These are phyloP conservation scores for Rosa rugosa DNA, from an alignment of 306 rosid species.

Conservation along the genomic window DNA sequence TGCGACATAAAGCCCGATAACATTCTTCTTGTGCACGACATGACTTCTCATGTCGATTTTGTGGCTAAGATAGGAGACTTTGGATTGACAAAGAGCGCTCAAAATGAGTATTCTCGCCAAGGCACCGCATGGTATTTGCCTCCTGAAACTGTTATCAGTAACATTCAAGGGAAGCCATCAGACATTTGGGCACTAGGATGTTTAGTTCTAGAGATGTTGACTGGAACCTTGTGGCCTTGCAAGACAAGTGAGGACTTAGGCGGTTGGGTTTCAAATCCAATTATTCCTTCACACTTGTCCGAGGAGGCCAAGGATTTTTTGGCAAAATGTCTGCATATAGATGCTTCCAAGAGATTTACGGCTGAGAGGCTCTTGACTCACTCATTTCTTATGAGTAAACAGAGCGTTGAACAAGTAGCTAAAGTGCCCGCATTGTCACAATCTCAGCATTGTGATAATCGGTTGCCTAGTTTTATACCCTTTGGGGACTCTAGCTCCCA, in stretches of 20 bases:
- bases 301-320: conserved; percentile 8
- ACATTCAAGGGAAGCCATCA: neutral
- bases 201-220: conserved; percentile 9
- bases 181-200: conserved; percentile 15
- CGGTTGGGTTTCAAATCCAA: neutral
- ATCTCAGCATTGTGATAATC: neutral
- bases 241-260: neutral
- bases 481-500: neutral
- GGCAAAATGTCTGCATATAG: neutral
- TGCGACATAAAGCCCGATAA: neutral
- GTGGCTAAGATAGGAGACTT: conserved; percentile 10
- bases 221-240: neutral
- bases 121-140: neutral
- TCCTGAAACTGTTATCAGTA: neutral
- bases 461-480: neutral
- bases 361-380: neutral
- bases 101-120: neutral
- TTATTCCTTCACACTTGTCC: neutral
- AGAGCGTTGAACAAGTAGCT: neutral
- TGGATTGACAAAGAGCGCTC: neutral
- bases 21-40: neutral
- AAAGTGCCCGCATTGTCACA: neutral
- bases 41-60: neutral
- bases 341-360: neutral
- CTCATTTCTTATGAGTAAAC: neutral